Percentiles rank a stretch among this genome's conserved stretches.
phyloP scores from a whole-genome alignment of 257 asterid species.

The Datura wrightii region DNA sequence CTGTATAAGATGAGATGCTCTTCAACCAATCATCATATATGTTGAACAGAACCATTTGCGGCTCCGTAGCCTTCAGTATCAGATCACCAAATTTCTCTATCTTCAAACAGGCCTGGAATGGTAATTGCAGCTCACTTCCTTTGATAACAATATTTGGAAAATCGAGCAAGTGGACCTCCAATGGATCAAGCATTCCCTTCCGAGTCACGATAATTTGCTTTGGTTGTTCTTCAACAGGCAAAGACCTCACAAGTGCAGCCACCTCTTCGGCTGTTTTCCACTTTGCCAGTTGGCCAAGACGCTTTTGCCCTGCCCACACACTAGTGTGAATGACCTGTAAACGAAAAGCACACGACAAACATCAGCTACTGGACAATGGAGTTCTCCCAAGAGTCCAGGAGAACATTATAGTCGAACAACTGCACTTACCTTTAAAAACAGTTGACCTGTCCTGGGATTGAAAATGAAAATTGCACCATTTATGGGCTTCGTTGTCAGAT shows the following conservation, averaged over 20 bases:
- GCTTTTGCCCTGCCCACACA: constrained; percentile 99
- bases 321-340: constrained; percentile 97
- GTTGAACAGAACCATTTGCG: constrained; percentile 97
- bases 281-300: constrained; percentile 98
- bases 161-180: constrained; percentile 98
- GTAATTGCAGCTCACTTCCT: constrained; percentile 99
- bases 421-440: constrained; percentile 77
- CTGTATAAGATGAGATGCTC: constrained; percentile 93
- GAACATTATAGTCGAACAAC: background rate
- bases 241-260: constrained; percentile 94
- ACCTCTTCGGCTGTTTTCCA: constrained; percentile 99
- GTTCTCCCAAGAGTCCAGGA: background rate
- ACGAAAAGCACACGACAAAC: background rate
- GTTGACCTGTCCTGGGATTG: constrained; percentile 97
- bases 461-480: constrained; percentile 97
- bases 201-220: constrained; percentile 97
- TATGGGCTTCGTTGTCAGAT: constrained; percentile 94
- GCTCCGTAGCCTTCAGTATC: constrained; percentile 95
- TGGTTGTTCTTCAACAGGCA: constrained; percentile 98
- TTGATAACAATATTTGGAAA: constrained; percentile 98
- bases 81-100: constrained; percentile 99
- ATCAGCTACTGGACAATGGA: constrained; percentile 15
- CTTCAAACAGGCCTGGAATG: constrained; percentile 99
- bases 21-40: constrained; percentile 99
- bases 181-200: constrained; percentile 98